Evolutionary conservation across 2,329 filamentous ascomycete genomes (phyloP).

Genomic region (Colletotrichum neosansevieriae): DNA sequence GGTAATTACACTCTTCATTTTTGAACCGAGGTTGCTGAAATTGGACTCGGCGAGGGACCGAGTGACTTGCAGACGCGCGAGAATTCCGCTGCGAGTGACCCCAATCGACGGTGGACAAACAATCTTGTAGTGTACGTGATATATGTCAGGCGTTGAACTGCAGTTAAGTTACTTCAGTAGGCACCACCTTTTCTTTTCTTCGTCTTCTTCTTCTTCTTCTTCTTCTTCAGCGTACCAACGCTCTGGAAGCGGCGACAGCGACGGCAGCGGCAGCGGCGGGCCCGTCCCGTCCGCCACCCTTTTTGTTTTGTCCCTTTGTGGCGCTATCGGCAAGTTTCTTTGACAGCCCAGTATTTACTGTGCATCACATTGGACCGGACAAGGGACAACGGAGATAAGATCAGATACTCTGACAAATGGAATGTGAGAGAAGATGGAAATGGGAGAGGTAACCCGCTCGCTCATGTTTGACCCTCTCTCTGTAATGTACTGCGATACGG

Average conservation of each 20-base stretch:
- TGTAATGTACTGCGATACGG: too few species aligned
- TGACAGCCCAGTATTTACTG: background rate
- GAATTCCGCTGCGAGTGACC: background rate
- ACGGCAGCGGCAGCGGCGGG: constrained; percentile 1
- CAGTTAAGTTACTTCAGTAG: too few species aligned
- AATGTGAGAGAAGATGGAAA: too few species aligned
- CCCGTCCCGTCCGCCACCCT: constrained; percentile 20
- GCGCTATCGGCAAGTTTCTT: constrained; percentile 17
- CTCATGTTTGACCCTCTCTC: too few species aligned
- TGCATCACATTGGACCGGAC: too few species aligned
- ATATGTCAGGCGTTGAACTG: too few species aligned
- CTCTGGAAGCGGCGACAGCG: background rate
- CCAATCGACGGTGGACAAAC: background rate
- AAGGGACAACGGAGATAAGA: too few species aligned
- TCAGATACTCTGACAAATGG: too few species aligned
- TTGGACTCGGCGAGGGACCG: background rate
- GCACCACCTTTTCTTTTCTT: too few species aligned
- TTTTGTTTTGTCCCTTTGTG: background rate
- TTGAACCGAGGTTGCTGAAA: background rate
- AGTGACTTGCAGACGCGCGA: constrained; percentile 2
- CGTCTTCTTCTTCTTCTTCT: background rate
- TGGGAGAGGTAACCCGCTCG: too few species aligned
- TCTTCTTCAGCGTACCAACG: background rate
- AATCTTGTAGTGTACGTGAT: background rate
- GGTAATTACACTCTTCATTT: too few species aligned